phyloP scores from a whole-genome alignment of 805 yeast genomes.

The Gaillardinia entomophila region DNA sequence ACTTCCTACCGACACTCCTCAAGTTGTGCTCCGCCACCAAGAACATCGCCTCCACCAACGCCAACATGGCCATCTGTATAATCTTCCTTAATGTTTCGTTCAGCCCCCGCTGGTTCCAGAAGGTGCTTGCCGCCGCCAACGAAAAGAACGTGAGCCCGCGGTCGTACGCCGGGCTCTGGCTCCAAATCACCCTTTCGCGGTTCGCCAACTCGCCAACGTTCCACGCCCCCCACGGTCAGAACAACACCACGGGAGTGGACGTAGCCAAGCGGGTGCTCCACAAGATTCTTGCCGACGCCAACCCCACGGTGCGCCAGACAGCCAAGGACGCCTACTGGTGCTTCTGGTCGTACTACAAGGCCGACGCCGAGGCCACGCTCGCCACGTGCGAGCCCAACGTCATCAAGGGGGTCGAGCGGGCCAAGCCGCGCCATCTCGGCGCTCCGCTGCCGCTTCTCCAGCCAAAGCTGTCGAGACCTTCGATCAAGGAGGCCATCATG shows the following conservation, averaged over 20 bases:
- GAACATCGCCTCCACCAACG: slow-evolving; percentile 54
- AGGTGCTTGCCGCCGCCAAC: slow-evolving; percentile 43
- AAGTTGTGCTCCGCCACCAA: slow-evolving; percentile 58
- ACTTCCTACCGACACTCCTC: slow-evolving; percentile 41
- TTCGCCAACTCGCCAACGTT: slow-evolving; percentile 32
- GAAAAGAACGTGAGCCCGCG: slow-evolving; percentile 75
- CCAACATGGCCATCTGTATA: slow-evolving; percentile 50
- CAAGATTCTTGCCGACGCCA: slow-evolving; percentile 72
- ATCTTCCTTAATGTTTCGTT: slow-evolving; percentile 52
- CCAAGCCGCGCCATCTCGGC: slow-evolving; percentile 39
- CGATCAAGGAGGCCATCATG: slow-evolving; percentile 43
- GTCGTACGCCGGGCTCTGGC: slow-evolving; percentile 62
- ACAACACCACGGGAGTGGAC: slow-evolving; percentile 22
- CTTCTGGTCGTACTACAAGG: slow-evolving; percentile 49
- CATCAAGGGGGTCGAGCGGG: slow-evolving; percentile 56
- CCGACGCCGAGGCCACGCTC: slow-evolving; percentile 39
- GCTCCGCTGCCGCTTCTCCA: slow-evolving; percentile 1
- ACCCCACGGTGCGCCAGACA: slow-evolving; percentile 70
- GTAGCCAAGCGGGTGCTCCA: slow-evolving; percentile 44
- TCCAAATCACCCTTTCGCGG: slow-evolving; percentile 54
- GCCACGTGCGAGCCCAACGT: slow-evolving; percentile 38
- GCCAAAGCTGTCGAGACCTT: slow-evolving; percentile 29
- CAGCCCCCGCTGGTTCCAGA: slow-evolving; percentile 45
- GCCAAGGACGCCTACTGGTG: slow-evolving; percentile 76
- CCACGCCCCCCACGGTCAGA: slow-evolving; percentile 21